Conservation (phyloP, 2,329 filamentous ascomycete genomes). For the Furcasterigmium sp. region DNA sequence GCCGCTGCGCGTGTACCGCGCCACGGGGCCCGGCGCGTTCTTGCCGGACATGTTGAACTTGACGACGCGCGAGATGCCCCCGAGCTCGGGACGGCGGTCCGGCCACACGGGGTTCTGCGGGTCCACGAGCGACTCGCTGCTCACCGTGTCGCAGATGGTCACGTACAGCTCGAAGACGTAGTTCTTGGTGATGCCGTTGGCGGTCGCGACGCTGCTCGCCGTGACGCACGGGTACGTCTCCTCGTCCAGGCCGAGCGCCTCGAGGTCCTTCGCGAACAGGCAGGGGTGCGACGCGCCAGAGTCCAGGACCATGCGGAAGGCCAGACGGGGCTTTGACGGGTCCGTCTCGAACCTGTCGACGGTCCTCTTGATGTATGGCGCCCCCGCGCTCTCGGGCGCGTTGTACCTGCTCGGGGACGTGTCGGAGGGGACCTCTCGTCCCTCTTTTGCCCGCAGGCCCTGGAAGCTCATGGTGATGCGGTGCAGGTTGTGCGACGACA, state of each 20-base stretch:
- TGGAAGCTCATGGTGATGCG: constrained; percentile 22
- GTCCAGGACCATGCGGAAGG: constrained; percentile 32
- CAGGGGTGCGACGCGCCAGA: constrained; percentile 35
- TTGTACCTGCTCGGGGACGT: no score
- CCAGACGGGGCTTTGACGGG: constrained; percentile 15
- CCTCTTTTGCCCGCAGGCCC: background rate
- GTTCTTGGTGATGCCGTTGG: constrained; percentile 7
- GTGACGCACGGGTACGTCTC: constrained; percentile 28
- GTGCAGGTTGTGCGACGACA: constrained; percentile 16
- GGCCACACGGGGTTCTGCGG: constrained; percentile 12
- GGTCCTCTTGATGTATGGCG: no score
- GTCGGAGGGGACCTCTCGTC: no score
- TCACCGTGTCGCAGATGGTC: constrained; percentile 18
- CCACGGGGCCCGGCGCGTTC: background rate
- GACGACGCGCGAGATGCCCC: constrained; percentile 11
- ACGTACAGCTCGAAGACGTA: constrained; percentile 30
- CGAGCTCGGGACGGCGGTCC: constrained; percentile 7
- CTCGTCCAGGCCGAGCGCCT: constrained; percentile 24
- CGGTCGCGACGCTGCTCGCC: constrained; percentile 20
- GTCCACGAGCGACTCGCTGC: constrained; percentile 20
- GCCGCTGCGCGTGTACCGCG: background rate
- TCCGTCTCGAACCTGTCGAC: constrained; percentile 3
- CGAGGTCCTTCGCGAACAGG: constrained; percentile 28
- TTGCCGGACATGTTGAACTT: constrained; percentile 2
- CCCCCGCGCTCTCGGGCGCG: no score